Evolutionary conservation across 805 yeast species (phyloP).

Genomic region (Debaryomyces hansenii): DNA sequence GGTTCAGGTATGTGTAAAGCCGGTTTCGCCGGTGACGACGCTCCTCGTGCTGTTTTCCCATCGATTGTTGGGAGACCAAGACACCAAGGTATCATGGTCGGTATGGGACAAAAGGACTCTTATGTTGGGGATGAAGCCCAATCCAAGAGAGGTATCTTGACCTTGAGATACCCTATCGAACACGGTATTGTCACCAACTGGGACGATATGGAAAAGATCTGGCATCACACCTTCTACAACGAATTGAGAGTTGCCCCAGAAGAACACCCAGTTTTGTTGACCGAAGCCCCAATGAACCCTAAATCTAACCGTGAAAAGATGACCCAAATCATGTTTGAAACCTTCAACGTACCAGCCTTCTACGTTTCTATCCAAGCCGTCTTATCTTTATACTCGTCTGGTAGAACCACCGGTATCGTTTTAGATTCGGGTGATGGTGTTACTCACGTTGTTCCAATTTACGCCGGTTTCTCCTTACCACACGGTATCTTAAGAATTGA

Average conservation of each 20-base stretch:
- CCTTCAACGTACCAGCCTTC: slow-evolving; percentile 99
- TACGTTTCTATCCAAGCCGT: slow-evolving; percentile 99
- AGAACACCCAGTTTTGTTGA: slow-evolving; percentile 98
- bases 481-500: slow-evolving; percentile 98
- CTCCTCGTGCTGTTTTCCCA: slow-evolving; percentile 99
- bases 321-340: slow-evolving; percentile 99
- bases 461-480: slow-evolving; percentile 99
- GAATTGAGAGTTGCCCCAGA: slow-evolving; percentile 99
- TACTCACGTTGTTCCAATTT: slow-evolving; percentile 99
- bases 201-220: slow-evolving; percentile 97
- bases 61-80: slow-evolving; percentile 99
- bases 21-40: slow-evolving; percentile 99
- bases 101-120: slow-evolving; percentile 99
- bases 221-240: slow-evolving; percentile 99
- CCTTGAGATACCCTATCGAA: slow-evolving; percentile 98
- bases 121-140: slow-evolving; percentile 99
- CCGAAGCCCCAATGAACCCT: slow-evolving; percentile 99
- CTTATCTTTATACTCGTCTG: slow-evolving; percentile 95
- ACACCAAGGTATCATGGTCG: slow-evolving; percentile 99
- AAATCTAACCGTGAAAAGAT: slow-evolving; percentile 99
- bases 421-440: slow-evolving; percentile 99
- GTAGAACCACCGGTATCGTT: slow-evolving; percentile 99
- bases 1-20: slow-evolving; percentile 99
- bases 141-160: slow-evolving; percentile 99
- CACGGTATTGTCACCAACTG: slow-evolving; percentile 84